Evolutionary conservation across 345 rosid species (phyloP).

Genomic region (Camelina hispida): DNA sequence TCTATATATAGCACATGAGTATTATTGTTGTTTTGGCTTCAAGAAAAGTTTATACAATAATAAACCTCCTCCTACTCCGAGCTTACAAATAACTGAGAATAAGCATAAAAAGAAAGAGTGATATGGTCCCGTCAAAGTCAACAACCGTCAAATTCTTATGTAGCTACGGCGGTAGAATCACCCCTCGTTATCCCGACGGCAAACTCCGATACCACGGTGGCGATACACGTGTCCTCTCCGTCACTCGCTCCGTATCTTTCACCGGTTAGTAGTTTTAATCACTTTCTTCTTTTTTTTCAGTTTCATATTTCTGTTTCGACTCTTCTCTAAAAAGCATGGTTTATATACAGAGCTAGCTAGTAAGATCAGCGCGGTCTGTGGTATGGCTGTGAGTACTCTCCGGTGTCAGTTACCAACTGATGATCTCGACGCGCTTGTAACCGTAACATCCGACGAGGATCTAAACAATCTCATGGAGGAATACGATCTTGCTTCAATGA

Average conservation of each 20-base stretch:
- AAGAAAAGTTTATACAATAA: not conserved
- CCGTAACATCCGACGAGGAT: conserved; percentile 86
- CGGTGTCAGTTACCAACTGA: conserved; percentile 93
- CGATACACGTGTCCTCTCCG: conserved; percentile 86
- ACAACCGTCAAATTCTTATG: conserved; percentile 75
- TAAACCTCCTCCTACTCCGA: not conserved
- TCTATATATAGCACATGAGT: not conserved
- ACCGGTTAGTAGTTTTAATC: conserved; percentile 53
- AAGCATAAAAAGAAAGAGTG: not conserved
- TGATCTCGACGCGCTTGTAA: conserved; percentile 86
- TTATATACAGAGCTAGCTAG: conserved; percentile 61
- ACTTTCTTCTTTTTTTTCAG: not conserved
- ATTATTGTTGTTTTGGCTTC: not conserved
- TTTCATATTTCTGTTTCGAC: not conserved
- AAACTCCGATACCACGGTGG: conserved; percentile 92
- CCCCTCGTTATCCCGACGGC: conserved; percentile 84
- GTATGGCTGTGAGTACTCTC: conserved; percentile 49
- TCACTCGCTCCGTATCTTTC: conserved; percentile 70
- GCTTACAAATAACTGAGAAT: not conserved
- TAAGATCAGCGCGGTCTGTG: conserved; percentile 78
- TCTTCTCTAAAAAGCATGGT: too few species aligned
- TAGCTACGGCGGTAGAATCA: conserved; percentile 86
- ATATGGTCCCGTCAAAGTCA: conserved; percentile 19
- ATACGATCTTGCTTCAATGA: conserved; percentile 61
- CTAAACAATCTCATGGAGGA: conserved; percentile 86